Conservation (phyloP, 2,329 filamentous ascomycete genomes). For the Colletotrichum tanaceti region DNA sequence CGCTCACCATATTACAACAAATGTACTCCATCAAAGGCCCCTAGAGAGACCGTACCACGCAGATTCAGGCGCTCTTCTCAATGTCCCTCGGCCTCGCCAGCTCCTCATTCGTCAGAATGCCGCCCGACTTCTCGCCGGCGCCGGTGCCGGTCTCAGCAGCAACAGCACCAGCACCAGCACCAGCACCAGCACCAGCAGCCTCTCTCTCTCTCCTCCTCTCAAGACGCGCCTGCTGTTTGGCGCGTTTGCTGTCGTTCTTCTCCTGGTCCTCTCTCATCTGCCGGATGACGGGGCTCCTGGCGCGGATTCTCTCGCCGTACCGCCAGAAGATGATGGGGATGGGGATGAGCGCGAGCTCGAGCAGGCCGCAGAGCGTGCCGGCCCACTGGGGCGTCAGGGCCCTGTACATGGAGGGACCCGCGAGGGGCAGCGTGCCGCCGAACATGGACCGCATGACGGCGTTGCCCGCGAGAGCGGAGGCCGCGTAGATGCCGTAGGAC, state of each 20-base stretch:
- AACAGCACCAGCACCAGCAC: no score
- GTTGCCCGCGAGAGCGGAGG: constrained; percentile 83
- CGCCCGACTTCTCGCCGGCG: constrained; percentile 19
- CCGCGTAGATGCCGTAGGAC: constrained; percentile 81
- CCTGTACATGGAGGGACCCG: constrained; percentile 77
- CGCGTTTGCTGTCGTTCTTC: constrained; percentile 49
- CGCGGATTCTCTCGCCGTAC: constrained; percentile 65
- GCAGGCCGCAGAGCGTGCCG: constrained; percentile 77
- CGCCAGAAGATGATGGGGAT: constrained; percentile 84
- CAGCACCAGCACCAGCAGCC: constrained; percentile 21
- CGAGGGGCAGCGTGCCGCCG: constrained; percentile 82
- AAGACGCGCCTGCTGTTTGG: constrained; percentile 46
- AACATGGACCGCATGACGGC: constrained; percentile 77
- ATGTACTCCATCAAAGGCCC: no score
- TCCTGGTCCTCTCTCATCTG: constrained; percentile 60
- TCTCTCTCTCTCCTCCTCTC: constrained; percentile 43
- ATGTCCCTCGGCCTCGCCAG: constrained; percentile 13
- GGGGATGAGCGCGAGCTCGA: constrained; percentile 80
- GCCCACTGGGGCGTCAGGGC: constrained; percentile 81
- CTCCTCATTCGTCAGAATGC: constrained; percentile 16
- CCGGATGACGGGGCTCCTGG: constrained; percentile 61
- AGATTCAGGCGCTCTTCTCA: constrained; percentile 21
- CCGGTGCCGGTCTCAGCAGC: background rate
- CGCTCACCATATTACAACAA: background rate
- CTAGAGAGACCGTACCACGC: background rate